Percentiles rank a stretch among this genome's conserved stretches.
Evolutionary conservation across 2,329 filamentous ascomycete genomes (phyloP).

Genomic region (Clarireedia hainanense): DNA sequence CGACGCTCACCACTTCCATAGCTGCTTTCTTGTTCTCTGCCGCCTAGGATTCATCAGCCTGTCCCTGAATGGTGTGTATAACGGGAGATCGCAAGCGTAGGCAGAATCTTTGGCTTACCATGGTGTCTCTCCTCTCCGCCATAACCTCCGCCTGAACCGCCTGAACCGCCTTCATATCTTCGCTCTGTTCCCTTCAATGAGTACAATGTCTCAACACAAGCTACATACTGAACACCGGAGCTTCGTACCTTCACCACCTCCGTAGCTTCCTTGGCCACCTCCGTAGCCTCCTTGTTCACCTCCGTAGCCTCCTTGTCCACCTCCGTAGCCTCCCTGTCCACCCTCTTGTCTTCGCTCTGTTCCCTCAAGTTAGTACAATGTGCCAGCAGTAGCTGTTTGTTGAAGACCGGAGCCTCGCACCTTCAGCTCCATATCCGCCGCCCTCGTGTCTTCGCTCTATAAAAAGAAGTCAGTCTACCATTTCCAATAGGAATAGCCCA

Average conservation of each 20-base stretch:
- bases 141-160: conserved; percentile 11
- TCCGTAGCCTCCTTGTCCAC: not conserved
- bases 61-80: not conserved
- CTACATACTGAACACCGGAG: too few species aligned
- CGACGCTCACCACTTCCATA: conserved; percentile 9
- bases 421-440: not conserved
- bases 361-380: not conserved
- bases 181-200: not conserved
- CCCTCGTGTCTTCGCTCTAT: too few species aligned
- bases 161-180: conserved; percentile 10
- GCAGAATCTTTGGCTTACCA: not conserved
- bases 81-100: not conserved
- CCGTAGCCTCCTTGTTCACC: not conserved
- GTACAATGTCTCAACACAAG: too few species aligned
- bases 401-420: not conserved
- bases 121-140: conserved; percentile 5
- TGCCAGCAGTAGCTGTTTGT: too few species aligned
- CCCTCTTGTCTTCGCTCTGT: not conserved
- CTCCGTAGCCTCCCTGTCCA: not conserved
- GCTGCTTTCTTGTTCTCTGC: conserved; percentile 10
- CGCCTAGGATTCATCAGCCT: not conserved
- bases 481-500: too few species aligned
- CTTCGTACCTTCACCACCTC: not conserved
- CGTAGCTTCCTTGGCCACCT: not conserved
- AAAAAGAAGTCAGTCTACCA: too few species aligned